These are phyloP conservation scores for Podaxis sp. DNA, from an alignment of 768 basidiomycete species.

Conservation along the genomic window DNA sequence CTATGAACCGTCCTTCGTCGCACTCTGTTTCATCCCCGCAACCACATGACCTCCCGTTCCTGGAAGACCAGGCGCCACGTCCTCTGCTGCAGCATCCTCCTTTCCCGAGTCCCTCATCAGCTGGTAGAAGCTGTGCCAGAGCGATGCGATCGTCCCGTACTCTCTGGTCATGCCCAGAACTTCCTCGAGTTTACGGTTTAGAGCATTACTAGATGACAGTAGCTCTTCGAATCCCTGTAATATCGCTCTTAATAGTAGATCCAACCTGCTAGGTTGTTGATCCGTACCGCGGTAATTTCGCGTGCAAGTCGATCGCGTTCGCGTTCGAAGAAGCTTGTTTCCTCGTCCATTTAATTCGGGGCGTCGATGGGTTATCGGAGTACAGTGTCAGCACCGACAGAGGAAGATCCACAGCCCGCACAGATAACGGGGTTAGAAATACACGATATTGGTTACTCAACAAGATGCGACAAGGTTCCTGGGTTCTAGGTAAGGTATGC, in stretches of 20 bases:
- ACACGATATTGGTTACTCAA: background rate
- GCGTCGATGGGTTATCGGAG: background rate
- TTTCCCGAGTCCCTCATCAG: constrained; percentile 63
- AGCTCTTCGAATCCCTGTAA: constrained; percentile 81
- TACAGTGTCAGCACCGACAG: no score
- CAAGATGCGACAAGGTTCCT: background rate
- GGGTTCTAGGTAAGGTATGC: background rate
- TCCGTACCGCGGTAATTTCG: constrained; percentile 70
- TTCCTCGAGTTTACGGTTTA: constrained; percentile 92
- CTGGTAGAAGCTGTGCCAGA: constrained; percentile 82
- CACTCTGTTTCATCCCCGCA: constrained; percentile 22
- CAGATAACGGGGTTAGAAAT: background rate
- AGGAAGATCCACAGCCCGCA: background rate
- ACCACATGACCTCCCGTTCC: constrained; percentile 75
- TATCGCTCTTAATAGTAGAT: constrained; percentile 24
- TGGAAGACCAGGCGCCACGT: constrained; percentile 46
- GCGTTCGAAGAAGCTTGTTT: constrained; percentile 69
- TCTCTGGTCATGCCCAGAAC: constrained; percentile 90
- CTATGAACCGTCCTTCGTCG: constrained; percentile 2
- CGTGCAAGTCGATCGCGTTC: constrained; percentile 74
- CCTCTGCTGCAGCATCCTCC: constrained; percentile 34
- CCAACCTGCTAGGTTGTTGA: background rate
- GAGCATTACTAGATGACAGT: constrained; percentile 76
- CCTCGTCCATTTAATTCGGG: constrained; percentile 34
- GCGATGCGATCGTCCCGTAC: constrained; percentile 82